These are phyloP conservation scores for Amanita molliuscula DNA, from an alignment of 768 basidiomycete genomes.

Conservation along the genomic window DNA sequence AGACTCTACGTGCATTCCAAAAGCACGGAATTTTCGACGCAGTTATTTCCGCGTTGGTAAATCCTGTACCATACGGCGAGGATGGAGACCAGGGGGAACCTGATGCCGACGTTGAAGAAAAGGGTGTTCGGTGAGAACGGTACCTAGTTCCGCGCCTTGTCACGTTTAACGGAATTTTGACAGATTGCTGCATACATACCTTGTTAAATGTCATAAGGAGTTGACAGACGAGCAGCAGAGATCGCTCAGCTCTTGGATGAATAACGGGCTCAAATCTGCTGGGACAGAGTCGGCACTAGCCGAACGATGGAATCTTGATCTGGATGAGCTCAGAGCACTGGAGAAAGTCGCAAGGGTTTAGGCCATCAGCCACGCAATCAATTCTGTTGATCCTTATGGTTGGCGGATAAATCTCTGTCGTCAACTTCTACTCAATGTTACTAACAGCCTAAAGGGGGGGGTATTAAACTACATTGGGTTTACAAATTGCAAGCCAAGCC, in stretches of 20 bases:
- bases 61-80: constrained; percentile 52
- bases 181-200: constrained; percentile 46
- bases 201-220: constrained; percentile 26
- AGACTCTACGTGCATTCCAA: constrained; percentile 38
- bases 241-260: constrained; percentile 19
- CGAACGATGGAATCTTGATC: constrained; percentile 19
- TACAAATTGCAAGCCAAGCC: not conserved
- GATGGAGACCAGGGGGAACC: constrained; percentile 52
- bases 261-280: constrained; percentile 8
- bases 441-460: not conserved
- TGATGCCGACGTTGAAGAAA: constrained; percentile 61
- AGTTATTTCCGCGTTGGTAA: constrained; percentile 40
- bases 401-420: not conserved
- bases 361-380: not conserved
- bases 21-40: constrained; percentile 35
- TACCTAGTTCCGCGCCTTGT: not conserved
- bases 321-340: constrained; percentile 14
- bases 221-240: constrained; percentile 18
- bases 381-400: not conserved
- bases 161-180: not conserved
- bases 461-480: constrained; percentile 6
- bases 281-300: constrained; percentile 11
- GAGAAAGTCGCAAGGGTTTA: not conserved
- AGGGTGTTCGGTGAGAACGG: constrained; percentile 37
- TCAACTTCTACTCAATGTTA: not conserved